Percentiles rank a stretch among this genome's conserved stretches.
phyloP scores from a whole-genome alignment of 169 alveolate genomes.

The Plasmodium blacklocki region DNA sequence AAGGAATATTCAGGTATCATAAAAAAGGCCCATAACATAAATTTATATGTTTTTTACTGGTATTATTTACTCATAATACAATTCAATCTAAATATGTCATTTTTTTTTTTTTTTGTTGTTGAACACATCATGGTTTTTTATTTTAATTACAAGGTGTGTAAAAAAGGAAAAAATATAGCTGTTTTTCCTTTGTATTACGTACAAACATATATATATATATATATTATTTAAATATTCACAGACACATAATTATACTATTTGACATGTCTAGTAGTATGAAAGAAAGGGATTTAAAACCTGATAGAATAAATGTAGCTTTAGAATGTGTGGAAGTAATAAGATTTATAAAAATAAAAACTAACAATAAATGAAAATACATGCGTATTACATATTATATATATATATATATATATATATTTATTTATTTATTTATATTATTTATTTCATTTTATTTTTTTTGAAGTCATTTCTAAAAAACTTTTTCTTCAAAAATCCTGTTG shows the following conservation, averaged over 20 bases:
- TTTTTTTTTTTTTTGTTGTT: conserved; percentile 7
- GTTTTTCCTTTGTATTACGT: no score
- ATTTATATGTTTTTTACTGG: neutral
- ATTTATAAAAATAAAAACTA: neutral
- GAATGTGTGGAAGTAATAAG: conserved; percentile 81
- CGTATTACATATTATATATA: neutral
- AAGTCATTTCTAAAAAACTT: conserved; percentile 79
- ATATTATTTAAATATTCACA: conserved; percentile 23
- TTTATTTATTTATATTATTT: neutral
- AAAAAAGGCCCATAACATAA: no score
- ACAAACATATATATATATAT: neutral
- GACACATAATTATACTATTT: conserved; percentile 82
- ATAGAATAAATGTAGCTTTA: conserved; percentile 81
- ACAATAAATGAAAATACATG: neutral
- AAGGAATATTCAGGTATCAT: conserved; percentile 83
- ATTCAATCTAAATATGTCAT: neutral
- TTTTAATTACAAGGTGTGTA: neutral
- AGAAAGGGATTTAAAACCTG: conserved; percentile 87
- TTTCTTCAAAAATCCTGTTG: conserved; percentile 84
- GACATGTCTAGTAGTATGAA: conserved; percentile 85
- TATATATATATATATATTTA: conserved; percentile 3
- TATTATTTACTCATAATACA: neutral
- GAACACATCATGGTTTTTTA: neutral
- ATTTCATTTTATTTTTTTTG: neutral
- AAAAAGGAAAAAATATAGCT: neutral